A percentile compares a stretch with the other conserved stretches of the same genome.
These are phyloP conservation scores for Daldinia concentrica DNA, from an alignment of 495 filamentous ascomycete species.

Conservation along the genomic window DNA sequence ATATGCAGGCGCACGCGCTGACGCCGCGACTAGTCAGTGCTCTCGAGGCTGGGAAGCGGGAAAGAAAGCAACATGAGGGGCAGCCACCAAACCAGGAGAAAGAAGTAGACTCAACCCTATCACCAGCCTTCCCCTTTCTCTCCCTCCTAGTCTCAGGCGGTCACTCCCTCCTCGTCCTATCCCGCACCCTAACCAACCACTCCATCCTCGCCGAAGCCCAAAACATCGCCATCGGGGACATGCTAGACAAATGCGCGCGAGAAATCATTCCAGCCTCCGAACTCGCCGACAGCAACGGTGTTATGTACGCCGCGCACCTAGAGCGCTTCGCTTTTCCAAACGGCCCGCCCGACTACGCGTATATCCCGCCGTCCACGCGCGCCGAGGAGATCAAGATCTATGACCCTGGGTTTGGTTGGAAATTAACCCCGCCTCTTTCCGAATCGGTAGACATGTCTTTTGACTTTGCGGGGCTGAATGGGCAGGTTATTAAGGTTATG, in stretches of 20 bases:
- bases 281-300: constrained; percentile 55
- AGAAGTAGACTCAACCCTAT: no score
- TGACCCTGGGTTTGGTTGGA: constrained; percentile 43
- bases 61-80: background rate
- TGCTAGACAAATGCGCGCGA: constrained; percentile 86
- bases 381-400: constrained; percentile 59
- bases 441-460: constrained; percentile 45
- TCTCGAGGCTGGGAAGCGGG: constrained; percentile 48
- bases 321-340: constrained; percentile 81
- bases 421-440: constrained; percentile 49
- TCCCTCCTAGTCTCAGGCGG: constrained; percentile 92
- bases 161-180: constrained; percentile 86
- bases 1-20: constrained; percentile 96
- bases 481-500: constrained; percentile 42
- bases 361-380: constrained; percentile 63
- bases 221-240: constrained; percentile 85
- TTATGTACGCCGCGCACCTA: constrained; percentile 81
- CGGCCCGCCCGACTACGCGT: constrained; percentile 46
- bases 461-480: constrained; percentile 53
- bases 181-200: constrained; percentile 69
- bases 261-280: constrained; percentile 68
- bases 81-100: no score
- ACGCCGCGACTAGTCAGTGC: constrained; percentile 83
- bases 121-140: constrained; percentile 83
- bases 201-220: constrained; percentile 71